phyloP scores from a whole-genome alignment of 2,329 filamentous ascomycete species.

The Colletotrichum simmondsii region DNA sequence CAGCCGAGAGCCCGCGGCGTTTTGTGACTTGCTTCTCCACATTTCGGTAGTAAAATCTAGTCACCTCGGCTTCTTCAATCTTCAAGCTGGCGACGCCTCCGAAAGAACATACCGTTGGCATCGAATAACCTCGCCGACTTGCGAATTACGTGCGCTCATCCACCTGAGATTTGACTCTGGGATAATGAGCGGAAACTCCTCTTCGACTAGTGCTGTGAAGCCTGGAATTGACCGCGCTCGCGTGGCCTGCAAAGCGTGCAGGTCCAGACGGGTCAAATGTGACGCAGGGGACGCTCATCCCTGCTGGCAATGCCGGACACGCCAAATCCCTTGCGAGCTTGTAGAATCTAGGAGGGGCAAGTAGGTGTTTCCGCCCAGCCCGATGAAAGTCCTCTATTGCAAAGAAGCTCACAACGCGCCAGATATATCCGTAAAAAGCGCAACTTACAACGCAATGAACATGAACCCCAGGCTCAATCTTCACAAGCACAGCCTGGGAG shows the following conservation, averaged over 20 bases:
- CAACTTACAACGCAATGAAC: background rate
- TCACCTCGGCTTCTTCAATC: background rate
- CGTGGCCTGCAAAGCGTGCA: slow-evolving; percentile 26
- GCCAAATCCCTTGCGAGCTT: slow-evolving; percentile 18
- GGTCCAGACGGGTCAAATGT: slow-evolving; percentile 22
- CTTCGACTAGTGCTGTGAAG: background rate
- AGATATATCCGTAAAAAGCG: slow-evolving; percentile 16
- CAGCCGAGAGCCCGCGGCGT: background rate
- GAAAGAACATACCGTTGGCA: background rate
- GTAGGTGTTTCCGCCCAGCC: background rate
- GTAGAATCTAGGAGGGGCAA: slow-evolving; percentile 22
- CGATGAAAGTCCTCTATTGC: too few relatives aligned
- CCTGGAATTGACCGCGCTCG: slow-evolving; percentile 34
- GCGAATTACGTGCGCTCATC: background rate
- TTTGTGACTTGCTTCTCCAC: background rate
- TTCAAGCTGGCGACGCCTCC: background rate
- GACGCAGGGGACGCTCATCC: slow-evolving; percentile 14
- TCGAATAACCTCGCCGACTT: background rate
- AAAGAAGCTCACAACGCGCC: background rate
- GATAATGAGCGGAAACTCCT: background rate
- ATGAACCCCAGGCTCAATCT: background rate
- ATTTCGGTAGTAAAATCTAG: slow-evolving; percentile 18
- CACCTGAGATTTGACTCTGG: background rate
- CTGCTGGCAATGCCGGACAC: slow-evolving; percentile 25
- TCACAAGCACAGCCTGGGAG: background rate